phyloP scores from a whole-genome alignment of 2,329 filamentous ascomycete species.

The Apiospora rasikravindrae region DNA sequence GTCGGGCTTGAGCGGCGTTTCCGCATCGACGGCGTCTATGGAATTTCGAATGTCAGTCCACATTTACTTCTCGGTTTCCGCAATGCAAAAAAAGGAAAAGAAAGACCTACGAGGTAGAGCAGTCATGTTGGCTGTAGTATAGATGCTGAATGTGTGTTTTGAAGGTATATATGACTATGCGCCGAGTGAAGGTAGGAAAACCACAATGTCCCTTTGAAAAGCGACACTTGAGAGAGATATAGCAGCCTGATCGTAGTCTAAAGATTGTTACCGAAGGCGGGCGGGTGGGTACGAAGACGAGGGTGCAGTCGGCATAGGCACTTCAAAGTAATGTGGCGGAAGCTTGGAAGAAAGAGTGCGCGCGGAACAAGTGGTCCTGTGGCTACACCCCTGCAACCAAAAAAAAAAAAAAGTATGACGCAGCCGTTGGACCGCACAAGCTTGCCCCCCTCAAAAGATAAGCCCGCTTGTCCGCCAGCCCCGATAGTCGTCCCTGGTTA shows the following conservation, averaged over 20 bases:
- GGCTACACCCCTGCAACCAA: background rate
- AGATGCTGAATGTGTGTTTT: background rate
- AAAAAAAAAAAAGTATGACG: slow-evolving; percentile 28
- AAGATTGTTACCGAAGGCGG: background rate
- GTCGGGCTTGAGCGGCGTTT: slow-evolving; percentile 91
- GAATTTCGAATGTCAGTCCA: slow-evolving; percentile 24
- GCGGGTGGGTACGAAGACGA: background rate
- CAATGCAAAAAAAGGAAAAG: background rate
- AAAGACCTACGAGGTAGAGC: slow-evolving; percentile 4
- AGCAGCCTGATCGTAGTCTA: background rate
- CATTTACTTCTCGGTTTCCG: background rate
- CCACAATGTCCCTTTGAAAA: background rate
- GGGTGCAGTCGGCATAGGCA: slow-evolving; percentile 11
- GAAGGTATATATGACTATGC: background rate
- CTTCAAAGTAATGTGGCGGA: slow-evolving; percentile 13
- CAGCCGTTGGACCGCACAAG: slow-evolving; percentile 22
- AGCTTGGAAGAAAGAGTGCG: slow-evolving; percentile 15
- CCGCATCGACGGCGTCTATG: slow-evolving; percentile 93
- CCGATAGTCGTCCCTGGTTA: slow-evolving; percentile 38
- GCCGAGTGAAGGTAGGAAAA: background rate
- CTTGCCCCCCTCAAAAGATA: background rate
- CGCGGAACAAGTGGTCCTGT: slow-evolving; percentile 15
- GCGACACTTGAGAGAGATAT: background rate
- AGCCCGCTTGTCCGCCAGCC: background rate
- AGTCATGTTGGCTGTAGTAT: slow-evolving; percentile 16